Evolutionary conservation across 2,329 filamentous ascomycete species (phyloP), one percentile per base, ranked within the genome.

Genomic region (Fusarium brevicatenulatum): DNA sequence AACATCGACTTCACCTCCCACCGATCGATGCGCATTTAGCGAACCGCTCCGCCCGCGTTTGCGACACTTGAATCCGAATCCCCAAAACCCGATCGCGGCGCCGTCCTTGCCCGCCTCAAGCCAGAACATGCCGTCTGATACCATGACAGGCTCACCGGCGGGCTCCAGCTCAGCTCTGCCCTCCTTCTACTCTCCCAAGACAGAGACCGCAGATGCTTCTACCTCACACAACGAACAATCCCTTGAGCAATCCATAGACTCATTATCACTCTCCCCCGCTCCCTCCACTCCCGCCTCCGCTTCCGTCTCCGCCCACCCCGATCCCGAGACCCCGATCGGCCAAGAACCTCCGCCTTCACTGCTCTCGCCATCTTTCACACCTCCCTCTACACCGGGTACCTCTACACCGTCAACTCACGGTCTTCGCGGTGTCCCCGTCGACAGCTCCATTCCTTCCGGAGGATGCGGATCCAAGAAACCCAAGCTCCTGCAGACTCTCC

Each of bases 281-380:
- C 56, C 58, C 53, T 63, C 70, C 66, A 63, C 59, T 47, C 49
- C 71, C 43, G 50, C 67, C 54, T 70, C 65, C 67, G 65, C 66
- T 63, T 55, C 57, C 65, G 49, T 50, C 55, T 68, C 64, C 66
- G 50, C 61, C 36, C 62, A 58, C 67, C 34, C 60, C 66, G 69
- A 71, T 54, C 70, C 63, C 66, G 64, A 66, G 43, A 74, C 72
- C 32, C 70, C 76, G 66, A 68, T 68, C 66, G 68, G 71, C 44
- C 76, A 76, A 54, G 74, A 70, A 21, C 87, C 86, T 36, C 88
- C 87, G 19, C 88, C 91, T 9, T 94, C 94, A 8, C 90, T 96
- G 53, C 91, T 98, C 71, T 98, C 95, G 81, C 93, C 93, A 56
- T 93, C 93, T 73, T 97, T 94, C 82, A 95, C 91, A 11, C 93